Conservation (phyloP, 768 basidiomycete species). For the Suillus paluster region DNA sequence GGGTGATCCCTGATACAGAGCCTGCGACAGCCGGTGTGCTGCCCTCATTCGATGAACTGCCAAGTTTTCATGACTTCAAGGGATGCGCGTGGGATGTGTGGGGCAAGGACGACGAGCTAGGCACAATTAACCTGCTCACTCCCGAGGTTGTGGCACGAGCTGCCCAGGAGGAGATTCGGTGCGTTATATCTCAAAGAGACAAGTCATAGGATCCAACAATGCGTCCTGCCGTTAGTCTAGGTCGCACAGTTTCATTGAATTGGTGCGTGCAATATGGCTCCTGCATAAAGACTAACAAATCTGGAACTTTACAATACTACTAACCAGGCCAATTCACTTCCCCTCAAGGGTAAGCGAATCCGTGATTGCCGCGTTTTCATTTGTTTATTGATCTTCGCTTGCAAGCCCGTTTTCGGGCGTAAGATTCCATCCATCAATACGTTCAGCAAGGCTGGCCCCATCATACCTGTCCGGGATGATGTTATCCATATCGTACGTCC, state of each 20-base stretch:
- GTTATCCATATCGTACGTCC: slow-evolving; percentile 58
- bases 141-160: slow-evolving; percentile 62
- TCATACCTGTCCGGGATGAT: slow-evolving; percentile 41
- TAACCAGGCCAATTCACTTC: slow-evolving; percentile 65
- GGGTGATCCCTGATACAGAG: not conserved
- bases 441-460: slow-evolving; percentile 25
- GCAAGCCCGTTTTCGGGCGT: slow-evolving; percentile 60
- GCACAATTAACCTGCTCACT: slow-evolving; percentile 69
- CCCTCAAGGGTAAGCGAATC: slow-evolving; percentile 54
- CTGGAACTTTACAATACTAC: slow-evolving; percentile 2
- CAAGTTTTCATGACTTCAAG: slow-evolving; percentile 42
- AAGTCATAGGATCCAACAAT: not conserved
- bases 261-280: slow-evolving; percentile 47
- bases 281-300: not conserved
- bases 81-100: slow-evolving; percentile 76
- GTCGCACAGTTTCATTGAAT: slow-evolving; percentile 61
- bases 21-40: slow-evolving; percentile 26
- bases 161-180: slow-evolving; percentile 61
- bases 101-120: slow-evolving; percentile 68
- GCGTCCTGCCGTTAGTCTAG: slow-evolving; percentile 21
- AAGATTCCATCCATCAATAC: slow-evolving; percentile 57
- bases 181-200: slow-evolving; percentile 28
- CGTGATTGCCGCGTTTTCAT: not conserved
- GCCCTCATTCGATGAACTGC: slow-evolving; percentile 54
- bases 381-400: slow-evolving; percentile 1